A percentile compares a stretch with the other conserved stretches of the same genome.
Conservation (phyloP, 140 eudicot species). For the Cichorium intybus region DNA sequence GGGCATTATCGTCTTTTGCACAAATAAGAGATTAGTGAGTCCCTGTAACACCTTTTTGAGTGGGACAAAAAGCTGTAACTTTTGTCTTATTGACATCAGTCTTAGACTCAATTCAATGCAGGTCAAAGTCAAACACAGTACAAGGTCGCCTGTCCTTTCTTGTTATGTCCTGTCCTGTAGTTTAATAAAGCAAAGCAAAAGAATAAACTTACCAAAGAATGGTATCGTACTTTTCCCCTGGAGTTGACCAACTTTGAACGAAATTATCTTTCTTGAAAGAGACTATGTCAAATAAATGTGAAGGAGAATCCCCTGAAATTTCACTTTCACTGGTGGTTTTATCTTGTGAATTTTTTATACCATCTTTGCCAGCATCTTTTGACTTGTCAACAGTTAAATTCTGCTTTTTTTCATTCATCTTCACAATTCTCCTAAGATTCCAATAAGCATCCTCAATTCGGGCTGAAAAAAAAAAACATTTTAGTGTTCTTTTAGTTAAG, state of each 20-base stretch:
- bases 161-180: background rate
- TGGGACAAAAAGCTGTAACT: background rate
- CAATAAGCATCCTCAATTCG: constrained; percentile 71
- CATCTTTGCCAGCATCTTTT: constrained; percentile 19
- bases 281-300: constrained; percentile 45
- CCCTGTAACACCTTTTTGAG: background rate
- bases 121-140: background rate
- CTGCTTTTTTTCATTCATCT: constrained; percentile 25
- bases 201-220: constrained; percentile 61
- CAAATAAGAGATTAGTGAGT: background rate
- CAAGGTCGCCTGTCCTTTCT: background rate
- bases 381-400: constrained; percentile 16
- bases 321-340: constrained; percentile 15
- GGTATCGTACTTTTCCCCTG: constrained; percentile 58
- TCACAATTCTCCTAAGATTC: constrained; percentile 56
- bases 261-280: constrained; percentile 72
- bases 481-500: background rate
- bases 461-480: constrained; percentile 37
- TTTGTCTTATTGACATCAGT: background rate
- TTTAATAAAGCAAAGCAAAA: background rate
- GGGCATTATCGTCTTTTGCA: background rate
- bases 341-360: constrained; percentile 14
- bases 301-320: constrained; percentile 18
- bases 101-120: background rate
- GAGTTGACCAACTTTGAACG: constrained; percentile 39